phyloP scores from a whole-genome alignment of 805 yeast species.

The Lipomyces spencermartinsiae region DNA sequence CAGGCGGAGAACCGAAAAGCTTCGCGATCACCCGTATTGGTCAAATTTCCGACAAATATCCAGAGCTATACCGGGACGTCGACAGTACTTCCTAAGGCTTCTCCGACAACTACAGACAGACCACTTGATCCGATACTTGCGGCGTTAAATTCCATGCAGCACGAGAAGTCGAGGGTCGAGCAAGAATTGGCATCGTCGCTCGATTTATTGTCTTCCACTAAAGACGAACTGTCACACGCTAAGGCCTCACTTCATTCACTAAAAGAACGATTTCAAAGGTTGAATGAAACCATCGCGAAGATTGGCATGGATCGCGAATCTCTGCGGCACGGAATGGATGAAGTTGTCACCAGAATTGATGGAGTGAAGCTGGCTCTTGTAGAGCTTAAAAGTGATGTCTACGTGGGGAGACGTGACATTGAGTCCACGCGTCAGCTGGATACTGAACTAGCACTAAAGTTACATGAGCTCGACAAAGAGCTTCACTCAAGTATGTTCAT shows the following conservation, averaged over 20 bases:
- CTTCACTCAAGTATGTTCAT: slow-evolving; percentile 14
- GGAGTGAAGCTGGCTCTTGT: slow-evolving; percentile 17
- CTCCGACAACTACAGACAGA: not conserved
- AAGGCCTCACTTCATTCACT: slow-evolving; percentile 4
- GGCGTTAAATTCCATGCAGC: slow-evolving; percentile 27
- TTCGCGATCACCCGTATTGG: not conserved
- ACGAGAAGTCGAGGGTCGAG: slow-evolving; percentile 24
- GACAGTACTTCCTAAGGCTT: not conserved
- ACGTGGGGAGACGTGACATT: slow-evolving; percentile 8
- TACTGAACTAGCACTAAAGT: slow-evolving; percentile 3
- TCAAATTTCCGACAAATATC: not conserved
- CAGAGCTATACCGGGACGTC: not conserved
- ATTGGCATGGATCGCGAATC: slow-evolving; percentile 17
- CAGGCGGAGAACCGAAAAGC: not conserved
- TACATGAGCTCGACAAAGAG: slow-evolving; percentile 23
- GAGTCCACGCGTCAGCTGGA: slow-evolving; percentile 3
- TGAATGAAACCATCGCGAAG: slow-evolving; percentile 7
- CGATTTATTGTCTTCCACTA: slow-evolving; percentile 12
- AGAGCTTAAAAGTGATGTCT: slow-evolving; percentile 23
- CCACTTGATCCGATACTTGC: slow-evolving; percentile 23
- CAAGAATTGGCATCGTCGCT: slow-evolving; percentile 11
- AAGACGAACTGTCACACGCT: slow-evolving; percentile 15
- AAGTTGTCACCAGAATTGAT: slow-evolving; percentile 18
- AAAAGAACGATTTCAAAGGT: slow-evolving; percentile 12
- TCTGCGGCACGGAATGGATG: slow-evolving; percentile 30